Base-by-base conservation (phyloP, 83 land plant genomes). In the Picea abies region DNA sequence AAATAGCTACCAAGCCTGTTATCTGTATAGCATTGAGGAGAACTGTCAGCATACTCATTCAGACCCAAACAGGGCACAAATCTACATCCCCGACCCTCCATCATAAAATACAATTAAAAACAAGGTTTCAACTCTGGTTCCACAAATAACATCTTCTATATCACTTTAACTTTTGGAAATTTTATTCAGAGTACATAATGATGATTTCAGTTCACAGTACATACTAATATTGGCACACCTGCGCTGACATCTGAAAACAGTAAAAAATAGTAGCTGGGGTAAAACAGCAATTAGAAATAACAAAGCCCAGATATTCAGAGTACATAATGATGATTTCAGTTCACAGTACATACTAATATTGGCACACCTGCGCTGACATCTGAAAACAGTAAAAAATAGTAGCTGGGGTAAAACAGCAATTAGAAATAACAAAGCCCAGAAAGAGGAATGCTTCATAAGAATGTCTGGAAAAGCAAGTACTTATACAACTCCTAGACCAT, bases 1-100 rank as follows among this genome's bases (percentile, higher is more conserved):
- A 79, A 60, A 60, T 60, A 60, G 80, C 32, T 79, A 29, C 66
- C 77, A 73, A 41, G 77, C 77, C 77, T 73, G 77, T 44, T 73
- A 73, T 73, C 77, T 73, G 77, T 73, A 41, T 44, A 73, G 47
- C 22, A 47, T 41, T 73, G 77, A 41, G 9, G 47, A 41, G 47
- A 73, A 22, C 58, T 73, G 56, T 29, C n/a, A 73, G 58, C 58
- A 3, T 47, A 73, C 22, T 73, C 58, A 41, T 73, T 73, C 12
- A 73, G 37, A 20, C 29, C 20, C 20, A 73, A 73, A 56, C 2
- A 15, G 15, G 15, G 47, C 77, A 44, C 77, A 22, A 10, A 47
- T 44, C 25, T 19, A 73, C 20, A n/a, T 39, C 49, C 56, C 58
- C 9, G 47, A 44, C 52, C 77, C 4, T 73, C 15, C 47, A n/a